These are phyloP conservation scores for Lactarius sanguifluus DNA, from an alignment of 768 basidiomycete genomes.

Conservation along the genomic window DNA sequence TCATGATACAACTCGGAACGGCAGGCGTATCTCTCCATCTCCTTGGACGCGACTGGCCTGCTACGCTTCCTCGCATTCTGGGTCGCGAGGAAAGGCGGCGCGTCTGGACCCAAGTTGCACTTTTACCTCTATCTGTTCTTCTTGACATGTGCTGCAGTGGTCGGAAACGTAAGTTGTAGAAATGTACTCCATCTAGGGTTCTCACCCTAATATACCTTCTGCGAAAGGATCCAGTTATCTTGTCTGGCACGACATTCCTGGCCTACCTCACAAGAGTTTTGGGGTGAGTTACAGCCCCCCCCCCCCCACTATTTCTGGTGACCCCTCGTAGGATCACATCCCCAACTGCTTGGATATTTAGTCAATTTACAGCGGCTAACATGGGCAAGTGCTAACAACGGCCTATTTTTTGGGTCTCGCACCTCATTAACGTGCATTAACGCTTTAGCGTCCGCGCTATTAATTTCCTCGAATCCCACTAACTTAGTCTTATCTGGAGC, in stretches of 20 bases:
- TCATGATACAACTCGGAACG: background rate
- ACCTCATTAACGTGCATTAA: background rate
- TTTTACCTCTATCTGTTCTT: conserved; percentile 84
- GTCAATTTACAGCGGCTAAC: conserved; percentile 78
- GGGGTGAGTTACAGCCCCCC: conserved; percentile 33
- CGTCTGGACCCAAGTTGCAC: conserved; percentile 70
- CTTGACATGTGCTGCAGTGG: conserved; percentile 66
- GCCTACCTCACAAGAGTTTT: conserved; percentile 82
- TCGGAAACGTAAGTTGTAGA: conserved; percentile 63
- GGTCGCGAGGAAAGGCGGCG: conserved; percentile 73
- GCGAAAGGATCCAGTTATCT: conserved; percentile 75
- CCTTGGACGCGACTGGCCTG: conserved; percentile 86
- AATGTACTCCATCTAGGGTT: background rate
- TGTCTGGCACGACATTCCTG: conserved; percentile 88
- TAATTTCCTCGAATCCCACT: conserved; percentile 89
- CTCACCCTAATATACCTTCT: conserved; percentile 2
- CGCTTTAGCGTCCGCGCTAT: conserved; percentile 46
- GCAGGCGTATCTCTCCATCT: conserved; percentile 83
- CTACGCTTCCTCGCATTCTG: conserved; percentile 85
- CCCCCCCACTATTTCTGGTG: background rate
- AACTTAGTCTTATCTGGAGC: conserved; percentile 92
- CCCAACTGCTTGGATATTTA: conserved; percentile 66
- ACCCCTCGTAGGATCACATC: conserved; percentile 35
- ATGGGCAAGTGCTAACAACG: conserved; percentile 52
- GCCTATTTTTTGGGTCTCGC: background rate